Percentiles rank a stretch among this genome's conserved stretches.
phyloP scores from a whole-genome alignment of 352 stramenopile species.

The Phytophthora parvispora region DNA sequence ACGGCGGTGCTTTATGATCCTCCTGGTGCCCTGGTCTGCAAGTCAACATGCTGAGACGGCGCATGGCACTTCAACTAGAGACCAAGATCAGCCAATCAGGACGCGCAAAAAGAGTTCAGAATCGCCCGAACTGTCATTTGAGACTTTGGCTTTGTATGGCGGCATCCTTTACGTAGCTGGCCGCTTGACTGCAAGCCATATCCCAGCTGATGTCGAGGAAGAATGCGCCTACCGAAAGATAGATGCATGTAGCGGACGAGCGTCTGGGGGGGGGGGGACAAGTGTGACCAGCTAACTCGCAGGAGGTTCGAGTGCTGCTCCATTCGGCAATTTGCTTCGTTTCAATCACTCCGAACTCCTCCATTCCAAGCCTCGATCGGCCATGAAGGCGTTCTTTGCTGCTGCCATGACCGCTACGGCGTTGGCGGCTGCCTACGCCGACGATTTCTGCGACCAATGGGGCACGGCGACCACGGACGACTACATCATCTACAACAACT shows the following conservation, averaged over 20 bases:
- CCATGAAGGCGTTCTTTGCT: slow-evolving; percentile 25
- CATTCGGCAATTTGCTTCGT: slow-evolving; percentile 28
- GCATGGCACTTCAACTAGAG: slow-evolving; percentile 9
- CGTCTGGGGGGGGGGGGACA: not conserved
- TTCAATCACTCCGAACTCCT: not conserved
- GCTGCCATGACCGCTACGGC: not conserved
- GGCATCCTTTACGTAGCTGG: slow-evolving; percentile 18
- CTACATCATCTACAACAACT: slow-evolving; percentile 62
- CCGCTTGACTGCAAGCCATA: slow-evolving; percentile 16
- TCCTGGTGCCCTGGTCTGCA: slow-evolving; percentile 14
- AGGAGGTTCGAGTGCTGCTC: not conserved
- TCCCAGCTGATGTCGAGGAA: slow-evolving; percentile 20
- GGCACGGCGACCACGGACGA: slow-evolving; percentile 26
- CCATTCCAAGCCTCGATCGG: not conserved
- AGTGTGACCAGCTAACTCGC: not conserved
- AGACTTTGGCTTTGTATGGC: slow-evolving; percentile 11
- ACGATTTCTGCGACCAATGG: slow-evolving; percentile 43
- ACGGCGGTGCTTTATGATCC: not conserved
- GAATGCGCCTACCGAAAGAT: slow-evolving; percentile 14
- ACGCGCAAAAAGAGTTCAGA: slow-evolving; percentile 14
- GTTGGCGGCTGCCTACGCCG: not conserved
- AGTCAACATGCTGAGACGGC: slow-evolving; percentile 17
- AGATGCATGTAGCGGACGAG: not conserved
- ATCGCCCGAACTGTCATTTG: not conserved
- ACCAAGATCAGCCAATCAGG: slow-evolving; percentile 5